Evolutionary conservation across 176 grass and related monocot species (phyloP).

Genomic region (Aegilops speltoides): DNA sequence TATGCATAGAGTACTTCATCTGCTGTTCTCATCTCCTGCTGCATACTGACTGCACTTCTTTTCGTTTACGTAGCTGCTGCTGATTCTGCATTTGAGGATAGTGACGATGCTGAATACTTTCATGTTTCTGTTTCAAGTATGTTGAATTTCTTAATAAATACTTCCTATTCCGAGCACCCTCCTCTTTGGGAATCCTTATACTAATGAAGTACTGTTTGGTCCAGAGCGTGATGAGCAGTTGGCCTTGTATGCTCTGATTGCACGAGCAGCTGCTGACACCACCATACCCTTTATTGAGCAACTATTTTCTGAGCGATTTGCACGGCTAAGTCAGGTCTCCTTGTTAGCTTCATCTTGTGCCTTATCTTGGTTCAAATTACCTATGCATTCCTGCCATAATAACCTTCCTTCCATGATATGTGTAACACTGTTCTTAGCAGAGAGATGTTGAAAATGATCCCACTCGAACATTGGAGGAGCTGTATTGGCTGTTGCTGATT

Average conservation of each 20-base stretch:
- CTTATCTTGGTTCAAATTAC: neutral
- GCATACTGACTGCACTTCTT: conserved; percentile 39
- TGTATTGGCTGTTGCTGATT: conserved; percentile 94
- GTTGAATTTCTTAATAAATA: conserved; percentile 33
- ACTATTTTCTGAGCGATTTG: conserved; percentile 79
- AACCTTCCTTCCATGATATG: conserved; percentile 1
- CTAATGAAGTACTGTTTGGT: conserved; percentile 38
- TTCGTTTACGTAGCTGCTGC: conserved; percentile 79
- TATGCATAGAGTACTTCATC: conserved; percentile 6
- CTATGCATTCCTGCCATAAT: neutral
- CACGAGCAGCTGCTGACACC: conserved; percentile 70
- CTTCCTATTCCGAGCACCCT: conserved; percentile 3
- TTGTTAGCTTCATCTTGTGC: conserved; percentile 19
- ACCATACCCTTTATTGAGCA: conserved; percentile 78
- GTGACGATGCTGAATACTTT: conserved; percentile 82
- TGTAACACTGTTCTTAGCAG: conserved; percentile 44
- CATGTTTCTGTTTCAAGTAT: conserved; percentile 99
- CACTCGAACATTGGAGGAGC: conserved; percentile 85
- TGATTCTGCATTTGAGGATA: conserved; percentile 93
- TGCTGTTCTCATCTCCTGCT: conserved; percentile 23
- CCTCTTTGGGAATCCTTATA: conserved; percentile 8
- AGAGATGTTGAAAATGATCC: conserved; percentile 61
- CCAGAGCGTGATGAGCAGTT: conserved; percentile 92
- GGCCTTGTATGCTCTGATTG: conserved; percentile 91
- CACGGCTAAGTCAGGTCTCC: conserved; percentile 67